A percentile compares a stretch with the other conserved stretches of the same genome.
Conservation (phyloP, 2,329 filamentous ascomycete species). For the Pseudocercospora ulei region DNA sequence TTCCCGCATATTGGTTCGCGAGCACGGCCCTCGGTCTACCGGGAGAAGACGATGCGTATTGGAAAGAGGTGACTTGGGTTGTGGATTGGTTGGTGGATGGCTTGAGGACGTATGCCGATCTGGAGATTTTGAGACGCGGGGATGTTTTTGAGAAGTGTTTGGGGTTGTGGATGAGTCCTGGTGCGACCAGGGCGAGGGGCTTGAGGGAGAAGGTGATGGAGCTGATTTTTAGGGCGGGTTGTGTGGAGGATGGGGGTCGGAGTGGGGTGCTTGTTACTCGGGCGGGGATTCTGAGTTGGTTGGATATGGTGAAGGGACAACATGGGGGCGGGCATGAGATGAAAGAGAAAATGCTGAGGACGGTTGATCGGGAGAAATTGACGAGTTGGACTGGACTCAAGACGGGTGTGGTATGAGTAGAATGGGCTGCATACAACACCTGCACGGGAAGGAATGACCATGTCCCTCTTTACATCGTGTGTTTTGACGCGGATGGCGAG, state of each 20-base stretch:
- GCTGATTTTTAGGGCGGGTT: conserved; percentile 56
- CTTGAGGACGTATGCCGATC: conserved; percentile 50
- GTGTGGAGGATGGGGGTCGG: conserved; percentile 57
- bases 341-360: conserved; percentile 51
- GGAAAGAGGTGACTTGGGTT: conserved; percentile 65
- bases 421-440: no score
- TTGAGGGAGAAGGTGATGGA: conserved; percentile 55
- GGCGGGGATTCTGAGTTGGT: conserved; percentile 64
- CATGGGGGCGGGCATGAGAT: conserved; percentile 46
- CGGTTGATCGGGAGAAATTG: conserved; percentile 58
- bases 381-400: conserved; percentile 55
- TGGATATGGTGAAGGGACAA: conserved; percentile 51
- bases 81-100: conserved; percentile 60
- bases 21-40: conserved; percentile 66
- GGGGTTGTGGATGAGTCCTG: conserved; percentile 57
- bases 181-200: conserved; percentile 44
- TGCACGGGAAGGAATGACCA: no score
- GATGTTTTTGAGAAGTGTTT: conserved; percentile 64
- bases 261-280: conserved; percentile 73
- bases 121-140: conserved; percentile 51
- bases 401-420: no score
- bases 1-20: conserved; percentile 53
- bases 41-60: conserved; percentile 61
- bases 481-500: no score
- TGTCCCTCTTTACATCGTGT: no score